A percentile compares a stretch with the other conserved stretches of the same genome.
Conservation (phyloP, 176 grass and related monocot genomes). For the Thalia dealbata region DNA sequence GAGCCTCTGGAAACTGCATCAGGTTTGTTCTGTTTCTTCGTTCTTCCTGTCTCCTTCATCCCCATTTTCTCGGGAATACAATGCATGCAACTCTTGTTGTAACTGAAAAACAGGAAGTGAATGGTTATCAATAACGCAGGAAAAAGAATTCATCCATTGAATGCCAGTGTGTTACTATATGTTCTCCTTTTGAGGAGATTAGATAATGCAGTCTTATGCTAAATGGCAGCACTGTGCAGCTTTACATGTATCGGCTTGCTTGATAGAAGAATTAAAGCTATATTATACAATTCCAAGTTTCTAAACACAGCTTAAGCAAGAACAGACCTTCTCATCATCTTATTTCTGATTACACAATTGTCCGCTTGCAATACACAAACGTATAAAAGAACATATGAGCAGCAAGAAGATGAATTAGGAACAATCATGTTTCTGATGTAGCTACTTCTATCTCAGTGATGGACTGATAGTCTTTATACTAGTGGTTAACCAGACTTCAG, state of each 20-base stretch:
- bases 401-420: not conserved
- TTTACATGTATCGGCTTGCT: not conserved
- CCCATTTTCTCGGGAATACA: constrained; percentile 82
- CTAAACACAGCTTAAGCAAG: not conserved
- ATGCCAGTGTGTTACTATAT: not conserved
- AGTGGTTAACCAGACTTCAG: not conserved
- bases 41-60: constrained; percentile 21
- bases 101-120: constrained; percentile 42
- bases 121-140: not conserved
- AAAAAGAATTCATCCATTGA: not conserved
- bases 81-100: constrained; percentile 77
- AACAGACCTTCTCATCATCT: not conserved
- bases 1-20: constrained; percentile 13
- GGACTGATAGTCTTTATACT: not conserved
- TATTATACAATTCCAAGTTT: too few relatives aligned
- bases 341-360: not conserved
- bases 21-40: constrained; percentile 53
- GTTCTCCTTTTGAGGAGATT: not conserved
- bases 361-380: not conserved
- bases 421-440: not conserved
- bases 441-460: not conserved
- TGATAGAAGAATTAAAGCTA: not conserved
- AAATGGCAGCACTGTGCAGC: not conserved
- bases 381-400: not conserved
- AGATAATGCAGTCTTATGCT: not conserved